Base-by-base conservation (phyloP, 352 stramenopile genomes). In the Pythium grandisporangium region DNA sequence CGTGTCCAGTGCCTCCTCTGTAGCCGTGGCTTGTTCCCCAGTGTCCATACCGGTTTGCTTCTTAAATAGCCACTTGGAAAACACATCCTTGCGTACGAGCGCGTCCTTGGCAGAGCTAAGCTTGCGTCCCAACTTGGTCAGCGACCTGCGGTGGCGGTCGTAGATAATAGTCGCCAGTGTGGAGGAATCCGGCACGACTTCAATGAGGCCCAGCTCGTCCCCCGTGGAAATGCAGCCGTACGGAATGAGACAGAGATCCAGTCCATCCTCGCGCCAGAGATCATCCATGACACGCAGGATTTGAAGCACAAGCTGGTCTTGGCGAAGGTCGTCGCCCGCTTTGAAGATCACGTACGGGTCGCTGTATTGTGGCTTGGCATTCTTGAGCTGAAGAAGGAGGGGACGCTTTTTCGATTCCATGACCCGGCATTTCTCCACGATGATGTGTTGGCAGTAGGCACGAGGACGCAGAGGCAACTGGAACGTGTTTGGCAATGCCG, bases 341-440 rank as follows among this genome's bases (percentile, higher is more conserved):
- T 97, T 97, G 62, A 96, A 96, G 41, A 97, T 94, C 24, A 95
- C 66, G 43, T 69, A 80, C 1, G 68, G 69, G 7, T 66, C 61
- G 21, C 59, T 64, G 38, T 86, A 70, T 30, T 83, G 55, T 0
- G 63, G 48, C 36, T 89, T 89, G 7, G 69, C 60, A 20, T 70
- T 85, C 42, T 85, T 58, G 10, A 97, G 80, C 19, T 85, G 79
- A 12, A 97, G 60, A 43, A 88, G 84, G 1, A 97, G 67, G 7
- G 91, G 91, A 4, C 84, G 67, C 53, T 97, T 97, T 55, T 96
- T 97, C 14, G 73, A 95, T 49, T 92, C 87, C 91, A 97, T 97
- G 25, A 97, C 88, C 12, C 75, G 67, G 51, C 86, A 96, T 42
- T 82, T 83, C 3, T 82, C 61, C 5, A 88, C 54, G 30, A 90